A percentile compares a stretch with the other conserved stretches of the same genome.
phyloP scores from a whole-genome alignment of 345 rosid species.

The Acer yangbiense region DNA sequence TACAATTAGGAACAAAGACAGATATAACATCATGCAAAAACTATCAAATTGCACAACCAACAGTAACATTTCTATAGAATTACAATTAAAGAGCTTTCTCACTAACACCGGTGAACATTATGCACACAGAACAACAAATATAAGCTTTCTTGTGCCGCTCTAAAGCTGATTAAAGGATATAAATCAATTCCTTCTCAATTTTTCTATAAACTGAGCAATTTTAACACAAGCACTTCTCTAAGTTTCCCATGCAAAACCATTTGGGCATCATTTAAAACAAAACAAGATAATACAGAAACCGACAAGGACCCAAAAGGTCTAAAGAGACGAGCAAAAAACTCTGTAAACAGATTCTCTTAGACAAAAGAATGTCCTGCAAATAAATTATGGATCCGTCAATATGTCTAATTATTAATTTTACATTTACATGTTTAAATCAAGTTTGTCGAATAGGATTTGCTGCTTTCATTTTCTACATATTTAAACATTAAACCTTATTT shows the following conservation, averaged over 20 bases:
- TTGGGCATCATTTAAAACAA: background rate
- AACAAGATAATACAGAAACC: no score
- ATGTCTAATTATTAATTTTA: constrained; percentile 2
- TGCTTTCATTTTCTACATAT: background rate
- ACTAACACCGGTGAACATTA: background rate
- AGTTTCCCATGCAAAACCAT: background rate
- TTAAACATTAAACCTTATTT: no score
- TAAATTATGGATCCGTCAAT: background rate
- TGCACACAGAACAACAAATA: background rate
- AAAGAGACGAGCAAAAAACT: background rate
- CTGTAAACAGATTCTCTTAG: background rate
- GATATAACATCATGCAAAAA: no score
- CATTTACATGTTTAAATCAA: constrained; percentile 20
- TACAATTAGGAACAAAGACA: no score
- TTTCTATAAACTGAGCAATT: background rate
- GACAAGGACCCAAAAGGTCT: background rate
- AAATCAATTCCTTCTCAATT: background rate
- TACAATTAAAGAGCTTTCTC: background rate
- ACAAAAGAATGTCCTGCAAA: background rate
- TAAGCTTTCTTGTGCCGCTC: background rate
- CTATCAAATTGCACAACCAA: no score
- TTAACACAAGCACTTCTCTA: background rate
- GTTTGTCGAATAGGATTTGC: background rate
- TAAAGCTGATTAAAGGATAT: background rate
- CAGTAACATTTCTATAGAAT: background rate